A percentile compares a stretch with the other conserved stretches of the same genome.
phyloP scores from a whole-genome alignment of 768 basidiomycete genomes.

The Sutorius australiensis region DNA sequence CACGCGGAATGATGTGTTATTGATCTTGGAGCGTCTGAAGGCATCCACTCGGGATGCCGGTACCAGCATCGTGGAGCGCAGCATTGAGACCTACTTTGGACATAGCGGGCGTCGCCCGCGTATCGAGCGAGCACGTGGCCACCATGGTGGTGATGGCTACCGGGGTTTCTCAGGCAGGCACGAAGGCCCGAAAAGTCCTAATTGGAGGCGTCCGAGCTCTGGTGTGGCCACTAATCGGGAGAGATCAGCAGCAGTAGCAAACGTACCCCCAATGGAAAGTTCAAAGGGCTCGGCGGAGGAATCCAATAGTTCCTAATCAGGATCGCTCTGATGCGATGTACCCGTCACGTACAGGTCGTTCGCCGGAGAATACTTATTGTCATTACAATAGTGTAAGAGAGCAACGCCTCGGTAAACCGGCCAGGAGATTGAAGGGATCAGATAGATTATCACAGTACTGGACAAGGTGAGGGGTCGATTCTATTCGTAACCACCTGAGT shows the following conservation, averaged over 20 bases:
- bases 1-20: constrained; percentile 46
- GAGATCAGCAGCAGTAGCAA: constrained; percentile 8
- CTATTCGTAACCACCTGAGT: no score
- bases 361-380: constrained; percentile 21
- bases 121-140: constrained; percentile 19
- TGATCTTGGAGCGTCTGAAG: constrained; percentile 49
- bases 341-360: constrained; percentile 18
- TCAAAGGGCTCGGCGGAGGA: constrained; percentile 25
- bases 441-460: constrained; percentile 12
- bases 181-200: constrained; percentile 9
- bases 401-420: constrained; percentile 21
- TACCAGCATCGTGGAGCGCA: constrained; percentile 3
- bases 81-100: constrained; percentile 6
- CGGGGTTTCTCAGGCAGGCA: constrained; percentile 18
- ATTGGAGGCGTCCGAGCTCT: constrained; percentile 19
- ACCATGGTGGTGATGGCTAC: constrained; percentile 13
- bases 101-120: constrained; percentile 7
- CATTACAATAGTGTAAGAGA: constrained; percentile 15
- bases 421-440: constrained; percentile 28
- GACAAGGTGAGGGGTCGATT: no score
- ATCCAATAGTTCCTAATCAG: constrained; percentile 23
- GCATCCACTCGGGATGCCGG: constrained; percentile 23
- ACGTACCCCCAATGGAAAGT: constrained; percentile 19
- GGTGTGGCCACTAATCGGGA: constrained; percentile 11
- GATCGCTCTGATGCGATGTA: constrained; percentile 13